Base-by-base conservation (phyloP, 2,329 filamentous ascomycete genomes). In the Nannizziopsis barbatae region DNA sequence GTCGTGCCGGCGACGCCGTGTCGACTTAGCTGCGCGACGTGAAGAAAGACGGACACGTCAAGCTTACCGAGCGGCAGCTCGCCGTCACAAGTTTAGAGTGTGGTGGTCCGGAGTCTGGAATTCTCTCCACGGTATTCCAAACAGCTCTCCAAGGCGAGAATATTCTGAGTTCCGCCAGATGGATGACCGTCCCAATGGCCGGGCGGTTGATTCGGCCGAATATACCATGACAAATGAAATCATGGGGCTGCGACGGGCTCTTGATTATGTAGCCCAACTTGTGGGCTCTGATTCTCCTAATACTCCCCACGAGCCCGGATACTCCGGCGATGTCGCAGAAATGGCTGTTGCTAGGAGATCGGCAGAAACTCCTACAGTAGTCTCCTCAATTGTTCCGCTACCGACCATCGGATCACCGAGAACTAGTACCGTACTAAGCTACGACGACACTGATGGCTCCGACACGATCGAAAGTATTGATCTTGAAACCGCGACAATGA, bases 31-130 rank as follows among this genome's bases (percentile, higher is more conserved):
- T 7, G 74, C 76, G 12, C 65, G 70, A 38, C 69, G 68, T 11
- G 76, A 80, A 62, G 75, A 79, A 60, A 69, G 75, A 44, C 65
- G 69, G 27, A 73, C 71, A 22, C 72, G 66, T 9, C 66, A 70
- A 10, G 67, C 72, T 6, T 80, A 79, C 55, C 70, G 70, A 38
- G 67, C 71, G 30, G 75, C 75, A 27, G 75, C 75, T 15, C 69
- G 73, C 17, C 64, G 70, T 27, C 72, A 75, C 41, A 66, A 69
- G 36, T 71, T 73, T 65, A 65, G 67, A 31, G 67, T 70, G 45
- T 75, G 72, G 66, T 77, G 74, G 73, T 73, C 75, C 55, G 73
- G 76, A 50, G 10, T 49, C 12, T 44, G 40, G 40, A 74, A 77
- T 57, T 76, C 76, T 58, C 65, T 69, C 6, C 49, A 42, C 30